Conservation (phyloP, 768 basidiomycete species). For the Pisolithus albus region DNA sequence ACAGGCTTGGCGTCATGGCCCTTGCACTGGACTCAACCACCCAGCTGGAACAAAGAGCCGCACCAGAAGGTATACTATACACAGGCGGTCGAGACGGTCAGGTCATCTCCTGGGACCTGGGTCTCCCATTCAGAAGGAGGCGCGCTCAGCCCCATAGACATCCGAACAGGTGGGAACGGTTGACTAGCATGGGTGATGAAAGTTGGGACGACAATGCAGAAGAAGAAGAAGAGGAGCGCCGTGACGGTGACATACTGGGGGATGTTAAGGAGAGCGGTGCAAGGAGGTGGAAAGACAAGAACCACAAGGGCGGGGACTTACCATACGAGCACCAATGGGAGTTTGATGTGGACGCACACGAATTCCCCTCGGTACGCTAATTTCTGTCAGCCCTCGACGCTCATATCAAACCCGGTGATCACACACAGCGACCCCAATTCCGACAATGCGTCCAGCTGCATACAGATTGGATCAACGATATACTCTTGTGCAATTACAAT, state of each 20-base stretch:
- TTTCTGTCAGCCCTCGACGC: background rate
- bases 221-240: conserved; percentile 56
- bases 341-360: conserved; percentile 50
- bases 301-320: conserved; percentile 27
- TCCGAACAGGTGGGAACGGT: conserved; percentile 60
- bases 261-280: conserved; percentile 47
- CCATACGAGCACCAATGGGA: conserved; percentile 79
- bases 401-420: conserved; percentile 4
- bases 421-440: conserved; percentile 52
- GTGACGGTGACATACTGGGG: conserved; percentile 72
- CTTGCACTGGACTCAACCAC: conserved; percentile 87
- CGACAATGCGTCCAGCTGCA: conserved; percentile 87
- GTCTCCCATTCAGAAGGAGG: conserved; percentile 49
- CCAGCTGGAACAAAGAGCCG: conserved; percentile 51
- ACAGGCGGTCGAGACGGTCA: conserved; percentile 86
- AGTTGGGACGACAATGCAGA: conserved; percentile 58
- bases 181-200: conserved; percentile 83
- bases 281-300: conserved; percentile 25
- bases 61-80: conserved; percentile 85
- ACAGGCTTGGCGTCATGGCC: conserved; percentile 80
- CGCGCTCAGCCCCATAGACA: conserved; percentile 26
- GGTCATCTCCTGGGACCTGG: conserved; percentile 83
- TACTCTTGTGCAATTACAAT: conserved; percentile 84
- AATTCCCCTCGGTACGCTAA: conserved; percentile 42
- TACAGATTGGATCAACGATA: conserved; percentile 95